Conservation (phyloP, 768 basidiomycete genomes). For the Rhodotorula diobovata region DNA sequence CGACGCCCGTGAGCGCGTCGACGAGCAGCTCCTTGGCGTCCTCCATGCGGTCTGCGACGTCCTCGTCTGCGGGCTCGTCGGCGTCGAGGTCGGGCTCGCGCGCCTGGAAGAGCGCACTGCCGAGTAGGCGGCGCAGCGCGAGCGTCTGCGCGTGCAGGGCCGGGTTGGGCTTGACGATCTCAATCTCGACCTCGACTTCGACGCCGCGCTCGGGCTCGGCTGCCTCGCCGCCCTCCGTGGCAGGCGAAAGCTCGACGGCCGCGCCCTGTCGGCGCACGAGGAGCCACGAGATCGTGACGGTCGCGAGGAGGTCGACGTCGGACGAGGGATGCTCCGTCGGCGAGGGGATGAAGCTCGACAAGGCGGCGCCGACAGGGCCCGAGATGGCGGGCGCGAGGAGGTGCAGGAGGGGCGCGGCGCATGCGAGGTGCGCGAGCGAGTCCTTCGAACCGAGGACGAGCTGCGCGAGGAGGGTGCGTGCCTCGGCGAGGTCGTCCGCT, state of each 20-base stretch:
- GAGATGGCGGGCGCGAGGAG: conserved; percentile 19
- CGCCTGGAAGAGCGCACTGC: conserved; percentile 10
- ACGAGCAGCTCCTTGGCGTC: conserved; percentile 19
- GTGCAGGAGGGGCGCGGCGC: conserved; percentile 14
- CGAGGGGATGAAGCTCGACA: neutral
- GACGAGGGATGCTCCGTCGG: neutral
- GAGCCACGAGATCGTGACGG: conserved; percentile 23
- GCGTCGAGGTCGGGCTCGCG: neutral
- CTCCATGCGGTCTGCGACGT: neutral
- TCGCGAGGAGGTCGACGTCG: conserved; percentile 28
- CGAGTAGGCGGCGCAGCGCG: conserved; percentile 20
- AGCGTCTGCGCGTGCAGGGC: conserved; percentile 20
- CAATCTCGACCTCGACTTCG: neutral
- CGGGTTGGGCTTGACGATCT: conserved; percentile 15
- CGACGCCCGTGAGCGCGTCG: neutral
- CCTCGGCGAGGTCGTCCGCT: neutral
- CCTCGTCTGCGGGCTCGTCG: neutral
- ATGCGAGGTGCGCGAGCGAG: conserved; percentile 12
- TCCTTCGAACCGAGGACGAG: conserved; percentile 11
- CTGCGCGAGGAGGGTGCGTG: neutral
- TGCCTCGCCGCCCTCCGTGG: too few relatives aligned
- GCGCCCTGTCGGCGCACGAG: conserved; percentile 11
- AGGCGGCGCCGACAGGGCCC: neutral
- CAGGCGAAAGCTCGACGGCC: neutral
- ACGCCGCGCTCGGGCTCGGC: neutral